phyloP scores from a whole-genome alignment of 192 early-diverging fungal genomes.

The Coemansia sp. region DNA sequence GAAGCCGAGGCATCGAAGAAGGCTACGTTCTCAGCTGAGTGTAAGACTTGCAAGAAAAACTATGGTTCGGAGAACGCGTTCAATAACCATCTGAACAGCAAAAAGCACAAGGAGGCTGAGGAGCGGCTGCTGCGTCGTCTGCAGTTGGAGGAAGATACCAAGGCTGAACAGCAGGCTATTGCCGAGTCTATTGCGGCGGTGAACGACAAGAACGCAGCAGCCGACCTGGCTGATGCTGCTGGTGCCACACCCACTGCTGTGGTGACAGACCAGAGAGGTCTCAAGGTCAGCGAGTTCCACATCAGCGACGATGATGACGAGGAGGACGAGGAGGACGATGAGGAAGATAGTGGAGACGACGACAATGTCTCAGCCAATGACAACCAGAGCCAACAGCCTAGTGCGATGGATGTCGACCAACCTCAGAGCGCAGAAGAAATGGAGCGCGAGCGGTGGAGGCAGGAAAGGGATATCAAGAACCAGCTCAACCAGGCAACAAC shows the following conservation, averaged over 20 bases:
- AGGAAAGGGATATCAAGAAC: conserved; percentile 47
- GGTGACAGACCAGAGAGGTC: conserved; percentile 19
- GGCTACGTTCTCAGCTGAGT: conserved; percentile 47
- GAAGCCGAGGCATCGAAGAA: conserved; percentile 45
- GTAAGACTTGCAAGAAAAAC: conserved; percentile 61
- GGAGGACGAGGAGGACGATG: conserved; percentile 21
- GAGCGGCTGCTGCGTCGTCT: conserved; percentile 49
- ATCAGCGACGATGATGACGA: conserved; percentile 48
- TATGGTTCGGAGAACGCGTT: conserved; percentile 84
- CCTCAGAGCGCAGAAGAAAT: conserved; percentile 8
- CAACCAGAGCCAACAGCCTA: neutral
- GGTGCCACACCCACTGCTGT: neutral
- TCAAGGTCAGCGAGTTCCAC: conserved; percentile 42
- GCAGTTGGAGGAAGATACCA: conserved; percentile 42
- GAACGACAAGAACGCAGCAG: neutral
- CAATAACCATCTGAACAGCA: conserved; percentile 87
- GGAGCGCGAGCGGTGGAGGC: conserved; percentile 33
- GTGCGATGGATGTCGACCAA: conserved; percentile 14
- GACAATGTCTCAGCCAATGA: neutral
- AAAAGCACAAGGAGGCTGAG: conserved; percentile 90
- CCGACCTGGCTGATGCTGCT: neutral
- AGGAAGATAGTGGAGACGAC: conserved; percentile 7
- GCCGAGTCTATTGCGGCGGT: conserved; percentile 37
- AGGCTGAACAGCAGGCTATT: conserved; percentile 43
- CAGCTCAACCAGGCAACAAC: conserved; percentile 53